phyloP scores from a whole-genome alignment of 495 filamentous ascomycete species.

The Mytilinidion resinicola region DNA sequence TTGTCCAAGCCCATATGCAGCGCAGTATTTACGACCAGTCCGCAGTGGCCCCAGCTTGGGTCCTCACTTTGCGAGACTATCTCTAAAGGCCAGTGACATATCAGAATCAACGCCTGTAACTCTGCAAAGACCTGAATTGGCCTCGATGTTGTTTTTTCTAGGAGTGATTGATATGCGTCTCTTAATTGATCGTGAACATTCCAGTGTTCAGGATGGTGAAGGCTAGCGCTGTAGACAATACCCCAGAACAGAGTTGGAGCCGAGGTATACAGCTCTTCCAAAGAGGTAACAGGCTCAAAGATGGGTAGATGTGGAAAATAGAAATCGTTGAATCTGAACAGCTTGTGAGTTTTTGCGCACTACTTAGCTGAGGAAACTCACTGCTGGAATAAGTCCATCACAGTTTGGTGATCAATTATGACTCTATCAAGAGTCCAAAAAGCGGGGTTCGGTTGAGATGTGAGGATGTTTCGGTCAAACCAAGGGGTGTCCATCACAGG shows the following conservation, averaged over 20 bases:
- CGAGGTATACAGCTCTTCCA: slow-evolving; percentile 4
- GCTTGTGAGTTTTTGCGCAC: background rate
- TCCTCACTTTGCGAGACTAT: slow-evolving; percentile 3
- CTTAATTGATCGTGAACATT: background rate
- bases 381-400: background rate
- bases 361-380: background rate
- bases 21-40: slow-evolving; percentile 14
- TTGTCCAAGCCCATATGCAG: slow-evolving; percentile 19
- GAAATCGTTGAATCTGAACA: slow-evolving; percentile 9
- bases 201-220: slow-evolving; percentile 4
- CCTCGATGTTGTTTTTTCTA: background rate
- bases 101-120: slow-evolving; percentile 13
- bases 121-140: slow-evolving; percentile 10
- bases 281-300: slow-evolving; percentile 12
- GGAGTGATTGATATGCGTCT: slow-evolving; percentile 1
- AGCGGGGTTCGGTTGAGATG: background rate
- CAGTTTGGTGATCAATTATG: background rate
- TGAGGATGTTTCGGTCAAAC: background rate
- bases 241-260: slow-evolving; percentile 16
- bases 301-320: slow-evolving; percentile 15
- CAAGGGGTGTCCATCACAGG: background rate
- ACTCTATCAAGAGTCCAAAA: background rate
- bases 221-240: slow-evolving; percentile 6
- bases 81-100: slow-evolving; percentile 4
- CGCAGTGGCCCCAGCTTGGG: slow-evolving; percentile 10